phyloP scores from a whole-genome alignment of 176 grass and related monocot genomes.

The Pharus latifolius region DNA sequence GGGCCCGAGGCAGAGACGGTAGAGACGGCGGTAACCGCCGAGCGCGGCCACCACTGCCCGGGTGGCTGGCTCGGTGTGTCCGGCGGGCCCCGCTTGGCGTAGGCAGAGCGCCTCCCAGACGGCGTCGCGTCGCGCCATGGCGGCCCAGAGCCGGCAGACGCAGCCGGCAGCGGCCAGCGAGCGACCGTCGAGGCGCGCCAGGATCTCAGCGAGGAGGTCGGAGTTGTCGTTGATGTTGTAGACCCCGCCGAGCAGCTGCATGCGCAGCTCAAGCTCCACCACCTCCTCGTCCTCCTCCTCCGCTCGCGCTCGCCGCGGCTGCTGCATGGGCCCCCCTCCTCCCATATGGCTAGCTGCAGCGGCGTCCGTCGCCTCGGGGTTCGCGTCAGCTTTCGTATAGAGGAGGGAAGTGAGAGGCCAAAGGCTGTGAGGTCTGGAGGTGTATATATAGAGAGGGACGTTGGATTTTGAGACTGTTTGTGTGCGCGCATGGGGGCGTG shows the following conservation, averaged over 20 bases:
- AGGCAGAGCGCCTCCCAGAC: slow-evolving; percentile 89
- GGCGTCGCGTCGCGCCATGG: slow-evolving; percentile 45
- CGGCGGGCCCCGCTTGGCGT: slow-evolving; percentile 31
- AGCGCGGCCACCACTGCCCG: slow-evolving; percentile 82
- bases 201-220: slow-evolving; percentile 77
- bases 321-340: not conserved
- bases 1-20: slow-evolving; percentile 86
- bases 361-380: not conserved
- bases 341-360: too few species aligned
- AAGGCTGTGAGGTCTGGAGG: not conserved
- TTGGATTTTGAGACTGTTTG: slow-evolving; percentile 29
- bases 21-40: slow-evolving; percentile 84
- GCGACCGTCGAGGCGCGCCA: slow-evolving; percentile 63
- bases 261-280: slow-evolving; percentile 19
- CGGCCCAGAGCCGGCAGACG: slow-evolving; percentile 77
- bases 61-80: not conserved
- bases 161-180: slow-evolving; percentile 50
- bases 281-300: slow-evolving; percentile 4
- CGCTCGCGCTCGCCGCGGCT: not conserved
- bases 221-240: slow-evolving; percentile 92
- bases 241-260: slow-evolving; percentile 18
- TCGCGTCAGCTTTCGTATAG: not conserved
- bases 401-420: not conserved
- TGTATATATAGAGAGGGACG: slow-evolving; percentile 38
- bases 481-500: not conserved